These are phyloP conservation scores for Abelmoschus esculentus DNA, from an alignment of 345 rosid species.

Conservation along the genomic window DNA sequence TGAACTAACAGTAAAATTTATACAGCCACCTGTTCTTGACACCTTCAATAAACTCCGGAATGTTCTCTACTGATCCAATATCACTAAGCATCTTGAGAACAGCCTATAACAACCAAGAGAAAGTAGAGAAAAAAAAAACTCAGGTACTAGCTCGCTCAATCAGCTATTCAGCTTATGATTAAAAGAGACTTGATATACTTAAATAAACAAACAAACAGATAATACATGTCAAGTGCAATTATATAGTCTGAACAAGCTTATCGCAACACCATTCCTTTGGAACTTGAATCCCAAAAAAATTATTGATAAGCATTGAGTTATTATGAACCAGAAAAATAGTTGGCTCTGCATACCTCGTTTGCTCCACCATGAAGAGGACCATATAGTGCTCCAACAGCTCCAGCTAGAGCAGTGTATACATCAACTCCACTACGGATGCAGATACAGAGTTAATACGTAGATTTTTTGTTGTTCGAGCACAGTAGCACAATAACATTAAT, in stretches of 20 bases:
- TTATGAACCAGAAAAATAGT: background rate
- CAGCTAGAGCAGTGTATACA: constrained; percentile 85
- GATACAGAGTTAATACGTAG: constrained; percentile 6
- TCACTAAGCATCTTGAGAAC: constrained; percentile 95
- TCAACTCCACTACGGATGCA: constrained; percentile 75
- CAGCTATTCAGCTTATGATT: constrained; percentile 5
- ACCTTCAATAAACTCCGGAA: constrained; percentile 88
- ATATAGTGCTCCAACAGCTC: constrained; percentile 94
- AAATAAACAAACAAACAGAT: background rate
- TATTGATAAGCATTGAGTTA: background rate
- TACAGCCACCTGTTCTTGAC: constrained; percentile 75
- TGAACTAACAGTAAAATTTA: background rate
- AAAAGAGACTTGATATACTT: background rate
- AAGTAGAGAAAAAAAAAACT: background rate
- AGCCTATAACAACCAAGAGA: constrained; percentile 46
- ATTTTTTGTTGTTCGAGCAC: background rate
- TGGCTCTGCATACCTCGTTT: constrained; percentile 54
- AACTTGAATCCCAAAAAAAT: background rate
- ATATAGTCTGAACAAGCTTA: constrained; percentile 7
- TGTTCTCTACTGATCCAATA: constrained; percentile 83
- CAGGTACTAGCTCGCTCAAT: background rate
- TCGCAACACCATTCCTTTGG: background rate
- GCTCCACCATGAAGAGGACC: constrained; percentile 99
- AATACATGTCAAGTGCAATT: background rate
- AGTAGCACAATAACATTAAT: constrained; percentile 1